Evolutionary conservation across 1,139 yeast genomes (phyloP).

Genomic region (Blastobotrys illinoisensis): DNA sequence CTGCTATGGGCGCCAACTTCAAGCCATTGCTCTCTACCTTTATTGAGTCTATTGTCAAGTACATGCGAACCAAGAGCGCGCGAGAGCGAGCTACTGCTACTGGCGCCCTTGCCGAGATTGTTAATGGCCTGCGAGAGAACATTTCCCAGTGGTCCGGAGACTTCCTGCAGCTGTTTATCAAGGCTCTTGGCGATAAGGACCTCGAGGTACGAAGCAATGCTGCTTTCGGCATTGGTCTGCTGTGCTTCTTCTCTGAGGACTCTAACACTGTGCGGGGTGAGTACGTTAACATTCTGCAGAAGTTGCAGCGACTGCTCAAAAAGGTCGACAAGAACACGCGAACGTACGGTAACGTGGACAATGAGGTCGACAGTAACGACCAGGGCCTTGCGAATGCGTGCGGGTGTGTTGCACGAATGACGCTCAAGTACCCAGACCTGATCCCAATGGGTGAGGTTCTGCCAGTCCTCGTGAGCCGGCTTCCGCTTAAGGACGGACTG

Average conservation of each 20-base stretch:
- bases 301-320: slow-evolving; percentile 71
- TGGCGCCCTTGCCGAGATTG: slow-evolving; percentile 88
- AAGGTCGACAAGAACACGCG: slow-evolving; percentile 61
- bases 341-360: slow-evolving; percentile 47
- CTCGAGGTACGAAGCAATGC: slow-evolving; percentile 92
- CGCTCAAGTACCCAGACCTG: slow-evolving; percentile 61
- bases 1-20: slow-evolving; percentile 72
- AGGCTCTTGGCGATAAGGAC: slow-evolving; percentile 71
- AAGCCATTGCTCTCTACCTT: slow-evolving; percentile 65
- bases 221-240: slow-evolving; percentile 89
- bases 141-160: slow-evolving; percentile 65
- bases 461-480: slow-evolving; percentile 67
- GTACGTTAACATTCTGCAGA: slow-evolving; percentile 65
- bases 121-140: slow-evolving; percentile 61
- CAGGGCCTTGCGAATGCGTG: slow-evolving; percentile 91
- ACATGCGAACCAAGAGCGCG: slow-evolving; percentile 54
- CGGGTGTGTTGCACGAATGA: slow-evolving; percentile 95
- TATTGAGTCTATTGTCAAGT: slow-evolving; percentile 58
- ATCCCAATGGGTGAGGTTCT: slow-evolving; percentile 79
- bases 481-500: slow-evolving; percentile 83
- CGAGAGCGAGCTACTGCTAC: slow-evolving; percentile 76
- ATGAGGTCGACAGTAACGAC: slow-evolving; percentile 76
- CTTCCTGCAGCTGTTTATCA: slow-evolving; percentile 61
- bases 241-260: slow-evolving; percentile 52
- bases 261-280: slow-evolving; percentile 52